Base-by-base conservation (phyloP, 1,139 yeast species). In the Debaryomyces singareniensis region DNA sequence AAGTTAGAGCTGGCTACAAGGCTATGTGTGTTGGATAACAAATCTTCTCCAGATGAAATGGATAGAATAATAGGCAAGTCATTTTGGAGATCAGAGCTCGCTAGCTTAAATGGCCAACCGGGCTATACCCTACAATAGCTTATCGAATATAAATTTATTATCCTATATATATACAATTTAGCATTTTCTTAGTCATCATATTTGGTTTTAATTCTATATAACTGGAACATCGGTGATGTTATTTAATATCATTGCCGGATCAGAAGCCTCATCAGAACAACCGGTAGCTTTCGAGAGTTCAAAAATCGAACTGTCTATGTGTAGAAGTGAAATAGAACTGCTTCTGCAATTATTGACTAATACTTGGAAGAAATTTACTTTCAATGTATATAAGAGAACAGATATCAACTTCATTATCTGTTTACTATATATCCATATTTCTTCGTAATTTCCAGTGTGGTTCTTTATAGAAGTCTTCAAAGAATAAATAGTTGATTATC, bases 1-100 rank as follows among this genome's bases (percentile, higher is more conserved):
- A 59, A 62, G 40, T 49, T 58, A 5, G 77, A 71, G 37, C 70
- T 77, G 1, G 64, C 60, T 1, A 42, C 60, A 16, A 45, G 79
- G 26, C 45, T 73, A 38, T 66, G 75, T 44, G 25, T 71, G 2
- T 36, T 72, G 5, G 77, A 71, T 29, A 51, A 53, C 3, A 69
- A 68, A 39, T 42, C 52, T 5, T 35, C 51, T 7, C 21, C 35
- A 1, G 47, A 44, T 7, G 72, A 70, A 32, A 45, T 71, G 32
- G 66, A 68, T 35, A 36, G 41, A 3, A 61, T 61, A 6, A 30
- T 65, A 36, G 68, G 70, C 2, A 39, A 55, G 25, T 36, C 39
- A n/a, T 40, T 42, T 24, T 65, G 71, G 71, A 32, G 38, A 1
- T 35, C 34, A 10, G 68, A 62, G 34, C n/a, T n/a, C n/a, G n/a